Conservation (phyloP, 2,329 filamentous ascomycete genomes). For the Penicillium sp. region DNA sequence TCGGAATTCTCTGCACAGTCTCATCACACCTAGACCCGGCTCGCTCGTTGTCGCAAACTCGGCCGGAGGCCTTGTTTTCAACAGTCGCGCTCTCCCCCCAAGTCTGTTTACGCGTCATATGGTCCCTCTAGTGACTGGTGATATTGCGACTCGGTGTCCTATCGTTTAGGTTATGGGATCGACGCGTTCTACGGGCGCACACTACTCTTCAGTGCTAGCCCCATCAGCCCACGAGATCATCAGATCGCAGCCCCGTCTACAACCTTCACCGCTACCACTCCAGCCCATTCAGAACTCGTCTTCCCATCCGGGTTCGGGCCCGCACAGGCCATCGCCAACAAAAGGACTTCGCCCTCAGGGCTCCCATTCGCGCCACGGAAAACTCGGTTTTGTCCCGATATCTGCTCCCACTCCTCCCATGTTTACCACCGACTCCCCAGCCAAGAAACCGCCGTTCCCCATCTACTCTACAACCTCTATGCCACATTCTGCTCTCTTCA, state of each 20-base stretch:
- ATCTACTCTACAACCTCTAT: conserved; percentile 36
- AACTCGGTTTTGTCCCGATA: conserved; percentile 63
- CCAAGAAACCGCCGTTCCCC: conserved; percentile 44
- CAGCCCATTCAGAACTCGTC: conserved; percentile 40
- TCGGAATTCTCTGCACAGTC: conserved; percentile 16
- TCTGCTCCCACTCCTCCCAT: conserved; percentile 44
- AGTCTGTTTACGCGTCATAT: conserved; percentile 30
- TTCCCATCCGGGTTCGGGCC: conserved; percentile 58
- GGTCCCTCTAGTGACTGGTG: conserved; percentile 18
- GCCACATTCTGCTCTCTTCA: conserved; percentile 49
- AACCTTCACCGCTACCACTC: conserved; percentile 54
- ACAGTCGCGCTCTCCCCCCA: conserved; percentile 10
- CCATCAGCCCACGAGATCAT: conserved; percentile 36
- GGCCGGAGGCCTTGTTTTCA: conserved; percentile 6
- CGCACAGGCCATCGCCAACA: conserved; percentile 63
- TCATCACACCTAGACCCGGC: conserved; percentile 11
- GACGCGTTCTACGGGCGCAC: conserved; percentile 49
- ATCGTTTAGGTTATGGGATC: conserved; percentile 35
- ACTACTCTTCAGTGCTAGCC: conserved; percentile 58
- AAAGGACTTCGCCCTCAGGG: conserved; percentile 59
- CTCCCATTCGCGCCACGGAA: conserved; percentile 56
- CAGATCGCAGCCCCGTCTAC: conserved; percentile 43
- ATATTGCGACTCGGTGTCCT: conserved; percentile 11
- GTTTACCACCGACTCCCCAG: conserved; percentile 50
- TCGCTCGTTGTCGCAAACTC: conserved; percentile 16